A percentile compares a stretch with the other conserved stretches of the same genome.
phyloP scores from a whole-genome alignment of 306 rosid species.

The Neltuma alba region DNA sequence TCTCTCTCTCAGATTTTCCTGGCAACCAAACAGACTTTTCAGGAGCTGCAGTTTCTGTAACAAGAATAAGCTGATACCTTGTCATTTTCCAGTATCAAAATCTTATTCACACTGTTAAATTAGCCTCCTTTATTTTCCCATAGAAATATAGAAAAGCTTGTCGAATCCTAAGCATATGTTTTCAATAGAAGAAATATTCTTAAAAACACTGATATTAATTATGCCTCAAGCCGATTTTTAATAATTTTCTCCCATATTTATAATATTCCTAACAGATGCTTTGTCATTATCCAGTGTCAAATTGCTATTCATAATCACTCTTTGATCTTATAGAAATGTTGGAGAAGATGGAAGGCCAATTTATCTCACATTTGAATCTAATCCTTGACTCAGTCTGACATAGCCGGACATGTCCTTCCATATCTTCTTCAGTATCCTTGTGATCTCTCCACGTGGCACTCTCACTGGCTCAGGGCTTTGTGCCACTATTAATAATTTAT shows the following conservation, averaged over 20 bases:
- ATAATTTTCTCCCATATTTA: not conserved
- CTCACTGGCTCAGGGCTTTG: constrained; percentile 37
- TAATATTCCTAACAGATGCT: not conserved
- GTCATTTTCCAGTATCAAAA: constrained; percentile 60
- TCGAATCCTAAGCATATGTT: not conserved
- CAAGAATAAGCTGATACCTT: constrained; percentile 51
- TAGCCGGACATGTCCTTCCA: constrained; percentile 67
- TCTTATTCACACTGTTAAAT: constrained; percentile 49
- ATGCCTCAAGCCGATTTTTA: not conserved
- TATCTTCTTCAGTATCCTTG: constrained; percentile 30
- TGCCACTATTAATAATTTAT: constrained; percentile 43
- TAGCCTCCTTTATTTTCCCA: not conserved
- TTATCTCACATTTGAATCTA: constrained; percentile 47
- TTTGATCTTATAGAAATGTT: not conserved
- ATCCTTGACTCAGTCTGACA: constrained; percentile 72
- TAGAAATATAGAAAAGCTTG: not conserved
- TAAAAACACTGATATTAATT: not conserved
- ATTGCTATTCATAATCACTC: not conserved
- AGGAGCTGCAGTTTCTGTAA: constrained; percentile 22
- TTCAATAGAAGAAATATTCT: not conserved
- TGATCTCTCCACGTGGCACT: constrained; percentile 84
- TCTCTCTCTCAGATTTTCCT: constrained; percentile 35
- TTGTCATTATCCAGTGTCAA: not conserved
- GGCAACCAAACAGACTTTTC: constrained; percentile 39
- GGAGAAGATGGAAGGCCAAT: constrained; percentile 11